Base-by-base conservation (phyloP, 345 rosid species). In the Garcia nutans region DNA sequence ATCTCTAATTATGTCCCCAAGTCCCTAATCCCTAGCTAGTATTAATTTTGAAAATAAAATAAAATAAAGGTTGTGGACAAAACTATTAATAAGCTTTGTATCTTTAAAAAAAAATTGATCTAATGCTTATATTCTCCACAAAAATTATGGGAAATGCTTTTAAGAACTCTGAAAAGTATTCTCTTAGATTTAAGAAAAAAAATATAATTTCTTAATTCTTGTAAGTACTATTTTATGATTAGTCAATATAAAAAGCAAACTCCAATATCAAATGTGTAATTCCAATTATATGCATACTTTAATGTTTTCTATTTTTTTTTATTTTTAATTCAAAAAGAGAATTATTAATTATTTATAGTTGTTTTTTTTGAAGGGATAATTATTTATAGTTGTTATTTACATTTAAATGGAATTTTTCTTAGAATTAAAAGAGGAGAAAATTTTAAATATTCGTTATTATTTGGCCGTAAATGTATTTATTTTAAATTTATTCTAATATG, bases 11-110 rank as follows among this genome's bases (percentile, higher is more conserved):
- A 73, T 60, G 75, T 72, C 23, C 68, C 15, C 3, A 47, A 64
- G n/a, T 65, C 56, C 58, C 68, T 60, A 73, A 73, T 73, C 68
- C 67, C 67, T 72, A 72, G 24, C 75, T 61, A 0, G 1, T 17
- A 17, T 28, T 41, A 19, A 37, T 37, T 37, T 37, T 19, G 19
- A 37, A 17, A 20, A 47, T 9, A 37, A 26, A 26, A 15, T 12
- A 31, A 62, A 31, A 26, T 45, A 50, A 54, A 44, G 49, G 74
- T 33, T 37, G 74, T 16, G 42, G 20, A 42, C 67, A 37, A 63
- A 11, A 59, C 47, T 42, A 1, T 49, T 15, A 62, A 2, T 24
- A 4, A 23, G 10, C 15, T 41, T 33, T 73, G 37, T 52, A 19
- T 8, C 24, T 56, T 42, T 12, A 23, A 24, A 44, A 47, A 3